Conservation (phyloP, 2,329 filamentous ascomycete genomes). For the Venturia nashicola region DNA sequence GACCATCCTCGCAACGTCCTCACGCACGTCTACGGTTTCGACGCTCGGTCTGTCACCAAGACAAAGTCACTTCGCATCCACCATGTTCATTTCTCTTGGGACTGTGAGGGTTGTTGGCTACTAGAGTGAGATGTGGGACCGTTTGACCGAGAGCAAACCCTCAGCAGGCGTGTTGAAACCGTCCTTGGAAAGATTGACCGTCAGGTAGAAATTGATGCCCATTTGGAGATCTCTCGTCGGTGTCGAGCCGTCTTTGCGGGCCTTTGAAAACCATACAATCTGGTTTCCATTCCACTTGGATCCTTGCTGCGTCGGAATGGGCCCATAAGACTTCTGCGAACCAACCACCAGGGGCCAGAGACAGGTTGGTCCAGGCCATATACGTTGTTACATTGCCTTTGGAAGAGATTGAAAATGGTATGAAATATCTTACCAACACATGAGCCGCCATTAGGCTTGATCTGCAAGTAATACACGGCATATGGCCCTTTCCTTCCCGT, state of each 20-base stretch:
- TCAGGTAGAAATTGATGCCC: not conserved
- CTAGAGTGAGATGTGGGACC: not conserved
- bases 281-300: not conserved
- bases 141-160: not conserved
- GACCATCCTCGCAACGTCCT: not conserved
- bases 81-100: not conserved
- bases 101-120: not conserved
- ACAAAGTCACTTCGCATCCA: not conserved
- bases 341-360: not conserved
- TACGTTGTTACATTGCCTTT: not conserved
- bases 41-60: not conserved
- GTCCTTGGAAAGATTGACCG: not conserved
- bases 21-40: not conserved
- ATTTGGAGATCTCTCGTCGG: not conserved
- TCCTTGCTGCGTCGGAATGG: not conserved
- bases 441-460: slow-evolving; percentile 59
- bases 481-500: slow-evolving; percentile 81
- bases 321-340: not conserved
- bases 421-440: slow-evolving; percentile 43
- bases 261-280: not conserved
- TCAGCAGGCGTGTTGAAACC: not conserved
- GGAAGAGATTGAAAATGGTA: not conserved
- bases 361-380: not conserved
- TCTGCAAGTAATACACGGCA: slow-evolving; percentile 78
- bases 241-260: not conserved